These are phyloP conservation scores for Ascochyta pisi DNA, from an alignment of 2,329 filamentous ascomycete species.

Conservation along the genomic window DNA sequence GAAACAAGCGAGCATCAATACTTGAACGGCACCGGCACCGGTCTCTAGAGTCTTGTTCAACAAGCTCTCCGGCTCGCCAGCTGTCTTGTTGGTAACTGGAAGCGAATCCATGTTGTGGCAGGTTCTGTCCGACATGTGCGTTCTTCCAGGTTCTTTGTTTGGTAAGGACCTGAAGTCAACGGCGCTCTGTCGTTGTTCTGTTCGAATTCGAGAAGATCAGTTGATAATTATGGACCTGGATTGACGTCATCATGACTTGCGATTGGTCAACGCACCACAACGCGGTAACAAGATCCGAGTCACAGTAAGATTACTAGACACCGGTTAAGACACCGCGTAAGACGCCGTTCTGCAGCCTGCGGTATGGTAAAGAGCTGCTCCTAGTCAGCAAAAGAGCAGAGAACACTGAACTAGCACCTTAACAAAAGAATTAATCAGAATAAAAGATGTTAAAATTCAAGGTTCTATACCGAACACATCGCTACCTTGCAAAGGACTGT, in stretches of 20 bases:
- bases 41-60: slow-evolving; percentile 68
- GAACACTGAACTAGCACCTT: too few relatives aligned
- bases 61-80: slow-evolving; percentile 59
- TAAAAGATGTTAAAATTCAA: too few relatives aligned
- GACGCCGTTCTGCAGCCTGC: neutral
- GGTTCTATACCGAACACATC: too few relatives aligned
- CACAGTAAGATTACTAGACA: neutral
- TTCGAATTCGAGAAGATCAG: neutral
- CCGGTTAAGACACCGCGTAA: neutral
- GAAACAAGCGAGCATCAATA: slow-evolving; percentile 26
- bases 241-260: slow-evolving; percentile 22
- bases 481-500: too few relatives aligned
- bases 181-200: neutral
- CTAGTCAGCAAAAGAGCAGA: neutral
- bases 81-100: slow-evolving; percentile 51
- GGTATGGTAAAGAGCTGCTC: neutral
- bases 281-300: neutral
- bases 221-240: neutral
- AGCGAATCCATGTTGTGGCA: slow-evolving; percentile 43
- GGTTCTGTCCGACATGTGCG: slow-evolving; percentile 4
- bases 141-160: neutral
- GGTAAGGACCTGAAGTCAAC: neutral
- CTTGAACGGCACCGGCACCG: slow-evolving; percentile 66
- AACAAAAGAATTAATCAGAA: too few relatives aligned
- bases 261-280: neutral